These are phyloP conservation scores for Dictyostelium citrinum DNA, from an alignment of 78 protist genomes.

Conservation along the genomic window DNA sequence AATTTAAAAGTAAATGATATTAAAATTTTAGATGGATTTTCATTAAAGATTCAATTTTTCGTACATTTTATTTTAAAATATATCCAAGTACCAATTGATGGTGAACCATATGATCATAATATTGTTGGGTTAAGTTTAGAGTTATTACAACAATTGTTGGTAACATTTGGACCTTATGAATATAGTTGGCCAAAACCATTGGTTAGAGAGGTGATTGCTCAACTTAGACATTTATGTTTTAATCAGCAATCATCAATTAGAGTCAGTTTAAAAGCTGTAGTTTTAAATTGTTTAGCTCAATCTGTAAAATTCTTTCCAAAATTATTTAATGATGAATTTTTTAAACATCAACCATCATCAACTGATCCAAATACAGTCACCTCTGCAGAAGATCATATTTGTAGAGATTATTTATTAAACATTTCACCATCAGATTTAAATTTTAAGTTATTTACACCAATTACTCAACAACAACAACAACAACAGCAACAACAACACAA, in stretches of 20 bases:
- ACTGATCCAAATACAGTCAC: not conserved
- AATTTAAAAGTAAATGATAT: not conserved
- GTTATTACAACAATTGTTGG: slow-evolving; percentile 43
- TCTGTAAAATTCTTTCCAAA: slow-evolving; percentile 58
- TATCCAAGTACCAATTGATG: slow-evolving; percentile 18
- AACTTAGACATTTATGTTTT: slow-evolving; percentile 8
- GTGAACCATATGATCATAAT: slow-evolving; percentile 63
- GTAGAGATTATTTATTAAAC: not conserved
- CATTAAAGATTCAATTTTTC: slow-evolving; percentile 22
- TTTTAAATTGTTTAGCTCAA: slow-evolving; percentile 56
- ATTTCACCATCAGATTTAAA: slow-evolving; percentile 20
- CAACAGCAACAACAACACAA: not conserved
- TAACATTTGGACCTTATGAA: slow-evolving; percentile 43
- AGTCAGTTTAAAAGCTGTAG: slow-evolving; percentile 61
- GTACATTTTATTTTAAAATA: slow-evolving; percentile 49
- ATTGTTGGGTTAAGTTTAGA: slow-evolving; percentile 71
- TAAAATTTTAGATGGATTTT: slow-evolving; percentile 32
- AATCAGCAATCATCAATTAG: not conserved
- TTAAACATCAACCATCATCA: not conserved
- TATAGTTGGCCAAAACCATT: slow-evolving; percentile 59
- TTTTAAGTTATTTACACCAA: slow-evolving; percentile 37
- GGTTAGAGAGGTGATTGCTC: slow-evolving; percentile 4
- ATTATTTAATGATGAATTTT: slow-evolving; percentile 34
- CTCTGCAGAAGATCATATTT: not conserved
- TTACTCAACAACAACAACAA: not conserved